Base-by-base conservation (phyloP, 495 filamentous ascomycete genomes). In the Aspergillus kassunensis region DNA sequence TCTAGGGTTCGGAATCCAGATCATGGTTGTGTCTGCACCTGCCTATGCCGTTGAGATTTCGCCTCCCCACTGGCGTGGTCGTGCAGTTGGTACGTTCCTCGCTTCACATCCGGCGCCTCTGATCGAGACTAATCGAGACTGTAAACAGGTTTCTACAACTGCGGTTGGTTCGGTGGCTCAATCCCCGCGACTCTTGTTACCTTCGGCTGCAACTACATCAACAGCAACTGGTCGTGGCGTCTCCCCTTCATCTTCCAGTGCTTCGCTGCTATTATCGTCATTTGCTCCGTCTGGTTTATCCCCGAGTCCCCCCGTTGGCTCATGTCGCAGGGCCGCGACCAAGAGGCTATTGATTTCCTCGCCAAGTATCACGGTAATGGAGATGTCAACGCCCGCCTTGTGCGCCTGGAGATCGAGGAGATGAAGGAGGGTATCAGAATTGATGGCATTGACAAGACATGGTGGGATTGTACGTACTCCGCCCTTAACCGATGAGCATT, bases 31-130 rank as follows among this genome's bases (percentile, higher is more conserved):
- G n/a, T 86, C 88, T 6, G 89, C 85, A 1, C 89, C 87, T 1
- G 80, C 84, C 19, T 91, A 91, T 57, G 83, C 88, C 18, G 81
- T 87, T 20, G 89, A 91, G 65, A 86, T 90, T 59, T 75, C 84
- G 12, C 87, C 88, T 49, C 87, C 88, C 4, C 81, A 82, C 16
- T 88, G 82, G 68, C 81, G 88, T 56, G 86, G 85, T 18, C 64
- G 43, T 55, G 64, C 80, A 79, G 44, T 69, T 82, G 31, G 82
- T 81, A 33, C 45, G 63, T 46, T 9, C 1, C 8, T 40, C 3
- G 20, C 3, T 18, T 20, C 20, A 4, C 19, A 6, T 40, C n/a
- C n/a, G n/a, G n/a, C n/a, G n/a, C n/a, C n/a, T n/a, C n/a, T n/a
- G n/a, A 11, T 41, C 35, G 6, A 9, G 9, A 25, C 3, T 6